These are phyloP conservation scores for Candida ponderosae DNA, from an alignment of 805 yeast genomes.

Conservation along the genomic window DNA sequence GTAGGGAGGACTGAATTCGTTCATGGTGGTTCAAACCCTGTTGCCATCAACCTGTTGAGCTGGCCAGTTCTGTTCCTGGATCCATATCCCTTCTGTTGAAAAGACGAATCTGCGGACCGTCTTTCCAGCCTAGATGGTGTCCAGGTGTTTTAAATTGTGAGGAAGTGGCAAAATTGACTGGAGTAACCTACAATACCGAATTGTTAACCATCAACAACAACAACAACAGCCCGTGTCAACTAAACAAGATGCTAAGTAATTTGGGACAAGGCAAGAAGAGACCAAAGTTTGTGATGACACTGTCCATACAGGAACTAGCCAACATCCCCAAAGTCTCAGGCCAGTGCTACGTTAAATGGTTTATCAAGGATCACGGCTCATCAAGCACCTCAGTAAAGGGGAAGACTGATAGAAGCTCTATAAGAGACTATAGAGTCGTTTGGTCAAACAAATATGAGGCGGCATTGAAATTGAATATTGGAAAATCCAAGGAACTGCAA, in stretches of 20 bases:
- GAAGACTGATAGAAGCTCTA: conserved; percentile 32
- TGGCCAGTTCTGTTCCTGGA: no score
- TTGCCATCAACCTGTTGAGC: no score
- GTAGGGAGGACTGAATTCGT: no score
- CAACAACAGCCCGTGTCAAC: neutral
- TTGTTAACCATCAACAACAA: no score
- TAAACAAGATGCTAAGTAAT: no score
- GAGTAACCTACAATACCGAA: conserved; percentile 5
- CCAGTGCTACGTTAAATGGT: conserved; percentile 56
- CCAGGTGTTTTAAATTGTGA: no score
- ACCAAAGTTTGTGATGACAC: conserved; percentile 55
- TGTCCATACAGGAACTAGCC: conserved; percentile 61
- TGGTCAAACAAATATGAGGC: conserved; percentile 35
- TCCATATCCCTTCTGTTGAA: no score
- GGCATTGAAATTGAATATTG: conserved; percentile 33
- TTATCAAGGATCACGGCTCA: conserved; percentile 39
- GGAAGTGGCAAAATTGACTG: no score
- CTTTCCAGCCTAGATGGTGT: no score
- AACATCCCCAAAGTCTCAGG: conserved; percentile 82
- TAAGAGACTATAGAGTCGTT: conserved; percentile 43
- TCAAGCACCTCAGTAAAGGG: conserved; percentile 35
- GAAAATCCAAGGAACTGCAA: conserved; percentile 25
- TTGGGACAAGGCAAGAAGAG: conserved; percentile 18
- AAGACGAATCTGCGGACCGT: no score
- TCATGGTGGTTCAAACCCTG: no score